Evolutionary conservation across 2,329 filamentous ascomycete genomes (phyloP).

Genomic region (Clonostachys sp.): DNA sequence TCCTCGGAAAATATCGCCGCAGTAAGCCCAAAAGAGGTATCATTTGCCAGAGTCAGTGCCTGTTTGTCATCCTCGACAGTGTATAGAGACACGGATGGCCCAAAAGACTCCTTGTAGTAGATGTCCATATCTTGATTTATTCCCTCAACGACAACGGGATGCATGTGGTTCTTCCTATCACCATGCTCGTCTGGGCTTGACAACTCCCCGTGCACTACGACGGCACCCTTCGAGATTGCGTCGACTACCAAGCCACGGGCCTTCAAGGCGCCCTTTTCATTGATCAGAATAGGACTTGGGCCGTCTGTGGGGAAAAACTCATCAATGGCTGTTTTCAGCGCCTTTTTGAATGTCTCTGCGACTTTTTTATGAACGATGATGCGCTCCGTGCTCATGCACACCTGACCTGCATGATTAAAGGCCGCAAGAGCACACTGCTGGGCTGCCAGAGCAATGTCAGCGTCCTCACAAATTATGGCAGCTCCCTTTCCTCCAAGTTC

Average conservation of each 20-base stretch:
- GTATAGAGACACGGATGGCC: conserved; percentile 66
- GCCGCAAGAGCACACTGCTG: conserved; percentile 63
- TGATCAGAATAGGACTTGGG: conserved; percentile 66
- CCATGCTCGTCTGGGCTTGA: conserved; percentile 7
- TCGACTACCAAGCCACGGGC: conserved; percentile 64
- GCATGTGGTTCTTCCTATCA: conserved; percentile 37
- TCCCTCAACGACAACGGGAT: conserved; percentile 62
- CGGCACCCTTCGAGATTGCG: conserved; percentile 63
- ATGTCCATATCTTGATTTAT: conserved; percentile 64
- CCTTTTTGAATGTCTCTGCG: conserved; percentile 37
- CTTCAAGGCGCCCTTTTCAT: conserved; percentile 59
- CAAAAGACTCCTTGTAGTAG: conserved; percentile 73
- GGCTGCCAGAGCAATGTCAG: conserved; percentile 69
- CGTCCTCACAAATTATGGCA: conserved; percentile 75
- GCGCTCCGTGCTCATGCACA: conserved; percentile 82
- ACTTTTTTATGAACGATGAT: conserved; percentile 54
- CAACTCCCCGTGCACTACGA: conserved; percentile 27
- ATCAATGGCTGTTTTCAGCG: conserved; percentile 29
- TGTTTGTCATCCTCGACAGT: conserved; percentile 64
- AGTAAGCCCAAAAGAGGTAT: conserved; percentile 50
- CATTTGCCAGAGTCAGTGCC: conserved; percentile 37
- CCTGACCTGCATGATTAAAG: conserved; percentile 72
- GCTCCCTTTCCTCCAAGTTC: conserved; percentile 82
- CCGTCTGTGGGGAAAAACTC: conserved; percentile 47
- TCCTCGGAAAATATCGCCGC: conserved; percentile 54